Base-by-base conservation (phyloP, 2,329 filamentous ascomycete genomes). In the Botrytis fragariae region DNA sequence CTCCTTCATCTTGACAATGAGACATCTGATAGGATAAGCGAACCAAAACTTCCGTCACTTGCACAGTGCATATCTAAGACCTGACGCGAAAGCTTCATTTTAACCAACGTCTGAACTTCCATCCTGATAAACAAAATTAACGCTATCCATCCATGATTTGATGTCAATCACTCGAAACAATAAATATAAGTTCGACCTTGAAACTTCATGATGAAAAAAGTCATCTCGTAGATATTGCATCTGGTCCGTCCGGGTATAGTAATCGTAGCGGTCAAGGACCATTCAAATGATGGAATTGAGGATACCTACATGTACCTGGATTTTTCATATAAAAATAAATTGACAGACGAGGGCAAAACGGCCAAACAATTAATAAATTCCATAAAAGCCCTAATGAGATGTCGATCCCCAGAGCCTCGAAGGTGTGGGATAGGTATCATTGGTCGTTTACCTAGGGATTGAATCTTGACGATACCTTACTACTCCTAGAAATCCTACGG, bases 31-130 rank as follows among this genome's bases (percentile, higher is more conserved):
- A 61, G 37, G 35, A 35, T 62, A 42, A 42, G 60, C 60, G 60
- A 62, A 39, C 14, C 14, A n/a, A 62, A 62, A n/a, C 61, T 29
- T 63, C 61, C 37, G 37, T 16, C 39, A 6, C 12, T 16, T 25
- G 57, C 25, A 25, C 59, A 39, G 51, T 61, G 25, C 37, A 63
- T 3, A 63, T 63, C 61, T 29, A 44, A 63, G 61, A 63, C 61
- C 22, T 44, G 61, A 63, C 37, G 61, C 61, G 61, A 42, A 63
- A 42, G 61, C 61, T 39, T 63, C 61, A 63, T 63, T 20, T 63
- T 3, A 63, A 62, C 14, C 6, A 51, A n/a, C 48, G 25, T 62
- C 37, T 5, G 5, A 25, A 12, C 16, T 6, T n/a, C 25, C 14
- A n/a, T 62, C 16, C 14, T 4, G 61, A 63, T 42, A 6, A 63